These are phyloP conservation scores for Dujonia santamariae DNA, from an alignment of 1,139 yeast genomes.

Conservation along the genomic window DNA sequence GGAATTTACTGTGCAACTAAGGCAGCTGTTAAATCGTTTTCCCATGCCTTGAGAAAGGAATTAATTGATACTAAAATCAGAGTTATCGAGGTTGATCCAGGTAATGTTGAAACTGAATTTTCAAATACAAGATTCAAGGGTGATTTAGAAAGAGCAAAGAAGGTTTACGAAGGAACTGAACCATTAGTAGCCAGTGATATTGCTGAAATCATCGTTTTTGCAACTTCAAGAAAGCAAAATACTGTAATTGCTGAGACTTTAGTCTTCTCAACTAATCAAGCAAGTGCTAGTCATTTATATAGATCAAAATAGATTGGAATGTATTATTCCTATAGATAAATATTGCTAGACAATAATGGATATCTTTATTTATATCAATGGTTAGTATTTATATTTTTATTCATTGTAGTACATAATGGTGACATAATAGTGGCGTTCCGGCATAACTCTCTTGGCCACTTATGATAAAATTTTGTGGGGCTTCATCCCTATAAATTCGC, in stretches of 20 bases:
- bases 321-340: no score
- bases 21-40: constrained; percentile 75
- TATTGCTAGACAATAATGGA: no score
- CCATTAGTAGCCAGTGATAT: constrained; percentile 77
- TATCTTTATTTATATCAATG: no score
- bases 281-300: constrained; percentile 59
- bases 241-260: constrained; percentile 77
- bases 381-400: no score
- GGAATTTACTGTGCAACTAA: constrained; percentile 88
- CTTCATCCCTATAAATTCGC: no score
- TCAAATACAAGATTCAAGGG: constrained; percentile 75
- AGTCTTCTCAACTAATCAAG: constrained; percentile 78
- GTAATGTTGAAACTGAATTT: constrained; percentile 86
- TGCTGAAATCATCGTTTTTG: constrained; percentile 77
- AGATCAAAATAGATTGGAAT: no score
- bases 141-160: constrained; percentile 63
- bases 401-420: no score
- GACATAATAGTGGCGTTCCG: no score
- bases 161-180: constrained; percentile 67
- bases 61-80: constrained; percentile 68
- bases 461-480: no score
- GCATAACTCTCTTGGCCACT: no score
- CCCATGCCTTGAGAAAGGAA: constrained; percentile 76
- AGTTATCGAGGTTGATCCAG: constrained; percentile 84
- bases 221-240: constrained; percentile 66